Conservation (phyloP, 768 basidiomycete species). For the Tylopilus sp. region DNA sequence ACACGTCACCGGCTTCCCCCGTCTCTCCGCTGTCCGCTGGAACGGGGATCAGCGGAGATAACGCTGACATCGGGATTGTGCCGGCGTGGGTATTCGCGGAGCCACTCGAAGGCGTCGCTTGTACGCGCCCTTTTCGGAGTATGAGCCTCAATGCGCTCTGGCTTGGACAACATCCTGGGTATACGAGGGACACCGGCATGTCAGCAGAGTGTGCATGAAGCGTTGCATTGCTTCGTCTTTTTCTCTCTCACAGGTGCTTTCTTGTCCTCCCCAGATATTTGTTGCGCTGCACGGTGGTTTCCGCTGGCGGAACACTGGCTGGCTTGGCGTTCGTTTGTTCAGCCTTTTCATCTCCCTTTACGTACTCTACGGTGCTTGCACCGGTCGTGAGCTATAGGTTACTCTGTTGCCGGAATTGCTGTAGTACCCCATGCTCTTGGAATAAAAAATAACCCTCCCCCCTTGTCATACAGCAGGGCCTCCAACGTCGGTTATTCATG, state of each 20-base stretch:
- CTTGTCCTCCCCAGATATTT: no score
- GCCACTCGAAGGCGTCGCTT: slow-evolving; percentile 53
- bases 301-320: background rate
- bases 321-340: background rate
- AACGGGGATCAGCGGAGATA: slow-evolving; percentile 24
- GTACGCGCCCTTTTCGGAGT: slow-evolving; percentile 62
- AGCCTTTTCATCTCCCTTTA: background rate
- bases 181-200: slow-evolving; percentile 35
- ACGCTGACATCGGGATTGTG: slow-evolving; percentile 66
- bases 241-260: no score
- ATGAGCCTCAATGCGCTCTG: slow-evolving; percentile 49
- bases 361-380: background rate
- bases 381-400: background rate
- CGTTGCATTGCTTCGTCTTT: background rate
- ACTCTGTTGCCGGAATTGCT: background rate
- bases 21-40: slow-evolving; percentile 30
- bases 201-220: background rate
- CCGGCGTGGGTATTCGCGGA: slow-evolving; percentile 77
- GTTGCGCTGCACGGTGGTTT: no score
- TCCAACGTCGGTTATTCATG: background rate
- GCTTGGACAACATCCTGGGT: slow-evolving; percentile 35
- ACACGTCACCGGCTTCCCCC: slow-evolving; percentile 38
- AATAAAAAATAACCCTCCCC: background rate
- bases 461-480: background rate
- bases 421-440: background rate